phyloP scores from a whole-genome alignment of 1,139 yeast genomes.

The Spathaspora sp. region DNA sequence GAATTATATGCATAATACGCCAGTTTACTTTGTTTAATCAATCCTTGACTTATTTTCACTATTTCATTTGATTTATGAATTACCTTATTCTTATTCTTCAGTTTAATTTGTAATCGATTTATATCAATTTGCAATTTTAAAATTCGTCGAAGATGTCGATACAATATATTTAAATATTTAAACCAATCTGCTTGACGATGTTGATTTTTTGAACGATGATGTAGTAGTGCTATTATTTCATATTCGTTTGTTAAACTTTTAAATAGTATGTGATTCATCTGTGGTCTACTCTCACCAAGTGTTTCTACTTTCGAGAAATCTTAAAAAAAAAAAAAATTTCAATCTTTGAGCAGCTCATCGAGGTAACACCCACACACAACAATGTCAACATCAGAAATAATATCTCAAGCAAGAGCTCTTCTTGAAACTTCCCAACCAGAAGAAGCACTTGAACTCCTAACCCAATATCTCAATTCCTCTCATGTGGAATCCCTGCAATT shows the following conservation, averaged over 20 bases:
- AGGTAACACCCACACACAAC: neutral
- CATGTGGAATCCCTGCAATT: slow-evolving; percentile 31
- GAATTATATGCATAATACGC: slow-evolving; percentile 66
- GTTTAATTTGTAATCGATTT: slow-evolving; percentile 18
- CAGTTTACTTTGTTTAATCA: slow-evolving; percentile 42
- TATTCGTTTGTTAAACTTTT: slow-evolving; percentile 40
- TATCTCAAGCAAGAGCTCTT: slow-evolving; percentile 29
- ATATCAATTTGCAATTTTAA: slow-evolving; percentile 22
- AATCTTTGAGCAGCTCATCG: neutral
- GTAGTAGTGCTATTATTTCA: slow-evolving; percentile 56
- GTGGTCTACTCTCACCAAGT: no score
- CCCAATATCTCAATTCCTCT: slow-evolving; percentile 26
- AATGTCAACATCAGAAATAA: slow-evolving; percentile 12
- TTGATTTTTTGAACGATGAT: slow-evolving; percentile 75
- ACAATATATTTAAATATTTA: slow-evolving; percentile 62
- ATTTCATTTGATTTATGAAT: slow-evolving; percentile 18
- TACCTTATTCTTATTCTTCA: slow-evolving; percentile 5
- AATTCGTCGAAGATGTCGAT: slow-evolving; percentile 52
- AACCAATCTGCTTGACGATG: slow-evolving; percentile 80
- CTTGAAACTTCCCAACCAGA: slow-evolving; percentile 42
- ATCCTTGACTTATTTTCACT: slow-evolving; percentile 26
- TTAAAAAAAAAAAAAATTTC: neutral
- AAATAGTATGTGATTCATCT: slow-evolving; percentile 14
- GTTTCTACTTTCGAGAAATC: neutral
- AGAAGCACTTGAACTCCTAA: slow-evolving; percentile 37